phyloP scores from a whole-genome alignment of 1,139 yeast species.

The Debaryomyces singareniensis region DNA sequence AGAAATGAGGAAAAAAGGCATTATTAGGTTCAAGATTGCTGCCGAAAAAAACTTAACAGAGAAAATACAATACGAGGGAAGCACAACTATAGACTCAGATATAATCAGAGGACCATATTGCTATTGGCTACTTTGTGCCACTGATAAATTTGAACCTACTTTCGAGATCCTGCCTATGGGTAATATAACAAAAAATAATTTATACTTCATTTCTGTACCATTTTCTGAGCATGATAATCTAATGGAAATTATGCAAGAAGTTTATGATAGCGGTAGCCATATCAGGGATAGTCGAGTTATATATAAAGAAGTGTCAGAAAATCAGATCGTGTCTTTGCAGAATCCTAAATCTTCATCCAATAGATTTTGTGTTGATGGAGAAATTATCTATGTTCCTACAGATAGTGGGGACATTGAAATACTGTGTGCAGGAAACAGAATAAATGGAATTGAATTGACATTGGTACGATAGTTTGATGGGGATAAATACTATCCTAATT shows the following conservation, averaged over 20 bases:
- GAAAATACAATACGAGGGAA: constrained; percentile 48
- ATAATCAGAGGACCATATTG: constrained; percentile 42
- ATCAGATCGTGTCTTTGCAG: constrained; percentile 20
- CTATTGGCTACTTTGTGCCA: constrained; percentile 60
- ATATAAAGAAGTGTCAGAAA: constrained; percentile 28
- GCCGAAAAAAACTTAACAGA: constrained; percentile 47
- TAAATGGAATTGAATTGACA: neutral
- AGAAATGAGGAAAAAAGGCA: constrained; percentile 57
- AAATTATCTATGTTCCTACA: constrained; percentile 27
- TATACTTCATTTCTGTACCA: constrained; percentile 53
- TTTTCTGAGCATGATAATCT: constrained; percentile 28
- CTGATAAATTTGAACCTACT: constrained; percentile 57
- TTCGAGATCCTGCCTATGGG: constrained; percentile 75
- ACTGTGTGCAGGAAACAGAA: neutral
- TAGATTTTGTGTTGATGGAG: constrained; percentile 54
- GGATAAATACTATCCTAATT: too few relatives aligned
- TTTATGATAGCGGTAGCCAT: constrained; percentile 55
- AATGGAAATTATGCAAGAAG: constrained; percentile 52
- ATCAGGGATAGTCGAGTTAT: constrained; percentile 36
- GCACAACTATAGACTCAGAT: constrained; percentile 12
- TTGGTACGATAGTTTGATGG: too few relatives aligned
- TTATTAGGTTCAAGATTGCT: constrained; percentile 63
- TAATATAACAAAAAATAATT: constrained; percentile 37
- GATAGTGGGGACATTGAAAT: constrained; percentile 11
- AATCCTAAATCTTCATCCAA: constrained; percentile 18